phyloP scores from a whole-genome alignment of 2,329 filamentous ascomycete species.

The Penicillium sp. region DNA sequence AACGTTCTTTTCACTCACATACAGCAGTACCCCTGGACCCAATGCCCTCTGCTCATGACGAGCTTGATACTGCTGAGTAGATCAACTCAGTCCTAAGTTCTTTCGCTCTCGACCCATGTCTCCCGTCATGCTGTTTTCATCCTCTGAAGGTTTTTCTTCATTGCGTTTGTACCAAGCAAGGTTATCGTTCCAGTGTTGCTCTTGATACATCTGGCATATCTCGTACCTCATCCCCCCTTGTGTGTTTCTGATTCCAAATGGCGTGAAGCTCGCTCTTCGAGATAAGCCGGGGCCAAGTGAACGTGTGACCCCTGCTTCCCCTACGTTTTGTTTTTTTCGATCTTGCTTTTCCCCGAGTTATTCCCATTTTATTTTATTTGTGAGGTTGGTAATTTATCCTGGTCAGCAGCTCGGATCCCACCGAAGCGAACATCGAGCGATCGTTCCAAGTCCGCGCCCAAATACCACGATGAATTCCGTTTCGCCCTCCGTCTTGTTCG shows the following conservation, averaged over 20 bases:
- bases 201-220: background rate
- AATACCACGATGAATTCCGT: constrained; percentile 22
- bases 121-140: background rate
- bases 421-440: constrained; percentile 29
- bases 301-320: constrained; percentile 4
- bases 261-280: background rate
- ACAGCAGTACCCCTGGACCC: constrained; percentile 63
- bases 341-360: background rate
- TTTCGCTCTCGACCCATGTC: background rate
- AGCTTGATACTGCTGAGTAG: constrained; percentile 90
- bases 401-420: constrained; percentile 28
- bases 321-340: background rate
- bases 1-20: constrained; percentile 1
- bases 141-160: background rate
- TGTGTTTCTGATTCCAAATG: constrained; percentile 1
- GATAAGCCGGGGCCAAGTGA: constrained; percentile 1
- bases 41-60: constrained; percentile 81
- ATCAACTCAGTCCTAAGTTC: constrained; percentile 25
- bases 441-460: constrained; percentile 20
- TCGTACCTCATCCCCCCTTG: background rate
- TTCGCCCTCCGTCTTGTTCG: constrained; percentile 23
- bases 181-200: background rate
- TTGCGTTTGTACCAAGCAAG: background rate
- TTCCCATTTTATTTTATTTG: constrained; percentile 6
- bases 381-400: constrained; percentile 26